Evolutionary conservation across 345 rosid genomes (phyloP).

Genomic region (Abelmoschus esculentus): DNA sequence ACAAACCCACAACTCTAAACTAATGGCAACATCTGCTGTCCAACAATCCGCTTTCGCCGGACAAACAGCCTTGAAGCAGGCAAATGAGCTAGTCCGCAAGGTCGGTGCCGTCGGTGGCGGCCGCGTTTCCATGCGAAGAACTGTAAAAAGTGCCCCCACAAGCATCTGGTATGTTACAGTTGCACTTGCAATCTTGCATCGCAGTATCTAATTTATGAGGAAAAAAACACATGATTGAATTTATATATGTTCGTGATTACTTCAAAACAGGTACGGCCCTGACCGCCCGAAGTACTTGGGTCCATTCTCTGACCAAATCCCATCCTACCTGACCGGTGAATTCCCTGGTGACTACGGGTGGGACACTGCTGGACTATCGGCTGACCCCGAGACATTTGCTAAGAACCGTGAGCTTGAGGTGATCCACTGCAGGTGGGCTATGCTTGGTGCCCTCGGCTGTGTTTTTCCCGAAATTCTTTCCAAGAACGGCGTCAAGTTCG

Average conservation of each 20-base stretch:
- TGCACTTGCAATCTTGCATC: too few relatives aligned
- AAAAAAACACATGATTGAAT: not conserved
- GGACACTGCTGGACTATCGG: constrained; percentile 97
- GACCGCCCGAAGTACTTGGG: constrained; percentile 98
- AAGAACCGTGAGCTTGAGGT: constrained; percentile 98
- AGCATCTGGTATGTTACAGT: constrained; percentile 65
- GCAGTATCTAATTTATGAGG: not conserved
- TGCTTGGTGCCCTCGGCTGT: constrained; percentile 91
- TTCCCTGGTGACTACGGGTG: constrained; percentile 94
- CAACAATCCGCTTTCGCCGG: constrained; percentile 84
- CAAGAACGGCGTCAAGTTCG: constrained; percentile 79
- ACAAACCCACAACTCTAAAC: not conserved
- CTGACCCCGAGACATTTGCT: constrained; percentile 93
- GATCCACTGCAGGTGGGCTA: constrained; percentile 95
- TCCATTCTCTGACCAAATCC: constrained; percentile 93
- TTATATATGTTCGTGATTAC: not conserved
- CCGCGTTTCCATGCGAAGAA: constrained; percentile 72
- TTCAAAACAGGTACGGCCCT: constrained; percentile 74
- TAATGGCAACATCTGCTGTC: constrained; percentile 79
- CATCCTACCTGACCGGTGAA: constrained; percentile 88
- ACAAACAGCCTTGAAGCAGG: constrained; percentile 55
- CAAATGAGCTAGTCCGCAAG: constrained; percentile 68
- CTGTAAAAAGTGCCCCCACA: constrained; percentile 64
- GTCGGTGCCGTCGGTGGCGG: constrained; percentile 54
- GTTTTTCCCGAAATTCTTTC: constrained; percentile 84